Conservation (phyloP, 2,329 filamentous ascomycete genomes). For the Neurospora crassa region DNA sequence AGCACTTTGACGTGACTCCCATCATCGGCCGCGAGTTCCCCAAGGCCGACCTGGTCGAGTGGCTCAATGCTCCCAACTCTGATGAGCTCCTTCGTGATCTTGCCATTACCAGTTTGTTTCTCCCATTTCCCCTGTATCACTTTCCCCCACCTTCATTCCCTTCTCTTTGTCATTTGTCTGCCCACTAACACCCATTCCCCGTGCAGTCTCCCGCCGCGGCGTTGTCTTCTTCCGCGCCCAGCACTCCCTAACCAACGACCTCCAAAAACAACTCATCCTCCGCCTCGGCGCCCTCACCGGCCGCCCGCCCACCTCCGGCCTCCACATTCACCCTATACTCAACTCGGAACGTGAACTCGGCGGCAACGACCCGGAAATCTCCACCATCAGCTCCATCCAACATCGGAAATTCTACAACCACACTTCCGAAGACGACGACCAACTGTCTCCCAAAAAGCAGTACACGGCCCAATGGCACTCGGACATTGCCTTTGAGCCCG, state of each 20-base stretch:
- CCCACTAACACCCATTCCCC: not conserved
- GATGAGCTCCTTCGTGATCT: slow-evolving; percentile 57
- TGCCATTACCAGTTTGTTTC: slow-evolving; percentile 50
- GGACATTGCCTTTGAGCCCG: slow-evolving; percentile 44
- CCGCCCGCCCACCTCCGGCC: slow-evolving; percentile 44
- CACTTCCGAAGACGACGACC: not conserved
- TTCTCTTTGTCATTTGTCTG: too few relatives aligned
- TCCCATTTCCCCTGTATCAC: not conserved
- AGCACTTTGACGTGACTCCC: slow-evolving; percentile 50
- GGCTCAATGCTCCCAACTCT: slow-evolving; percentile 49
- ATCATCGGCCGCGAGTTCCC: slow-evolving; percentile 53
- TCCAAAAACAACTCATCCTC: slow-evolving; percentile 51
- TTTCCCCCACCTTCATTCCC: not conserved
- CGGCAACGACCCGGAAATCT: slow-evolving; percentile 43
- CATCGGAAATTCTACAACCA: slow-evolving; percentile 29
- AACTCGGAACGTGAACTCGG: slow-evolving; percentile 45
- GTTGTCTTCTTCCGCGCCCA: slow-evolving; percentile 58
- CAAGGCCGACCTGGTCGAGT: slow-evolving; percentile 49
- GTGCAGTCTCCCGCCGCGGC: slow-evolving; percentile 48
- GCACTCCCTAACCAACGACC: slow-evolving; percentile 43
- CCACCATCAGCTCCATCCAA: slow-evolving; percentile 46
- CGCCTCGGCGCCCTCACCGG: slow-evolving; percentile 50
- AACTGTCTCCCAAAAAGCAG: slow-evolving; percentile 25
- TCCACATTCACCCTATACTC: slow-evolving; percentile 52
- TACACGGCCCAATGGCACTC: slow-evolving; percentile 37